Percentiles rank a stretch among this genome's conserved stretches.
Conservation (phyloP, 106 monocot genomes). For the Hemerocallis citrina region DNA sequence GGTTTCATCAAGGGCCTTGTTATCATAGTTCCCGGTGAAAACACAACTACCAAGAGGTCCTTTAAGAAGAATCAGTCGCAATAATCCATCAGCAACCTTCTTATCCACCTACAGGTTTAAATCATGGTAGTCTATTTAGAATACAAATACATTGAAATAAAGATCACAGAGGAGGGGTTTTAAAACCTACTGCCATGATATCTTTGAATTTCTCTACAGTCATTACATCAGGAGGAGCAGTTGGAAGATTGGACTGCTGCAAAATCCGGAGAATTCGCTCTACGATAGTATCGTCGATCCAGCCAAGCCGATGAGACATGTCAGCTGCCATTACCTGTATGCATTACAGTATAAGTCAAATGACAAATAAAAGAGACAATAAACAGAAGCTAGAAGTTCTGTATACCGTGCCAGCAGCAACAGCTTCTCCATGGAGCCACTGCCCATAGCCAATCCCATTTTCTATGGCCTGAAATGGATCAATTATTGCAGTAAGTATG, state of each 20-base stretch:
- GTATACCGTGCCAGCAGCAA: slow-evolving; percentile 87
- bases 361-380: not conserved
- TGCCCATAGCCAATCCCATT: slow-evolving; percentile 80
- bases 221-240: slow-evolving; percentile 74
- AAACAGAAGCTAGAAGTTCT: not conserved
- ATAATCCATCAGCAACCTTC: slow-evolving; percentile 95
- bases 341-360: not conserved
- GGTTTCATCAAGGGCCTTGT: slow-evolving; percentile 77
- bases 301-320: slow-evolving; percentile 85
- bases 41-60: slow-evolving; percentile 92
- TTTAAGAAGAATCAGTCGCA: slow-evolving; percentile 94
- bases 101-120: slow-evolving; percentile 71
- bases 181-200: slow-evolving; percentile 63
- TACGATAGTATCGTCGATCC: slow-evolving; percentile 71
- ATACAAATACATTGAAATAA: not conserved
- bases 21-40: slow-evolving; percentile 89
- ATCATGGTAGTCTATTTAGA: not conserved
- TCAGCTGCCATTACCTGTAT: slow-evolving; percentile 88
- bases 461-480: slow-evolving; percentile 75
- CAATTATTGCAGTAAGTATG: not conserved
- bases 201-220: slow-evolving; percentile 81
- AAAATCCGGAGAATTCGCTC: slow-evolving; percentile 44
- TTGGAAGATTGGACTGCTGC: slow-evolving; percentile 65
- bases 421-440: slow-evolving; percentile 98
- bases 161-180: not conserved